These are phyloP conservation scores for Colletotrichum filicis DNA, from an alignment of 2,329 filamentous ascomycete species.

Conservation along the genomic window DNA sequence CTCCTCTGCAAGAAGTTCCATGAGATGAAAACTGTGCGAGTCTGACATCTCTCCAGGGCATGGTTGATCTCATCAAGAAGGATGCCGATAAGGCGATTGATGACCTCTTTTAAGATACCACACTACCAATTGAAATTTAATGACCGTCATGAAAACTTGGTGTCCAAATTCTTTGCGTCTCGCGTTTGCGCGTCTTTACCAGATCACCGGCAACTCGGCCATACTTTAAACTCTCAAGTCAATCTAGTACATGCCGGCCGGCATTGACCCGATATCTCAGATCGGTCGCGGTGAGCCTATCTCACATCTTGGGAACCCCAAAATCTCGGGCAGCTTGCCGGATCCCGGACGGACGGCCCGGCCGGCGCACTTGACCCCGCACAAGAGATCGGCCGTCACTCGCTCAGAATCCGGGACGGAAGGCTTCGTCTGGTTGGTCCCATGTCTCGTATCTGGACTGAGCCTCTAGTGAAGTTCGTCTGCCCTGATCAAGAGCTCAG, in stretches of 20 bases:
- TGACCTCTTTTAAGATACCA: slow-evolving; percentile 74
- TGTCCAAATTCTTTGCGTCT: too few relatives aligned
- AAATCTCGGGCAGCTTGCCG: neutral
- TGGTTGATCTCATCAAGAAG: slow-evolving; percentile 92
- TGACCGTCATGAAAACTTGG: neutral
- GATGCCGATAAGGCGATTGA: slow-evolving; percentile 93
- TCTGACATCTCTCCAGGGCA: slow-evolving; percentile 71
- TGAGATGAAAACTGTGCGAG: too few relatives aligned
- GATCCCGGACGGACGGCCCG: neutral
- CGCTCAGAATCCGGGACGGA: neutral
- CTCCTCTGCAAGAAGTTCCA: neutral
- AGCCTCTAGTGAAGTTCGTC: neutral
- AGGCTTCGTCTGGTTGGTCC: slow-evolving; percentile 6
- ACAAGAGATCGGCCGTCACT: slow-evolving; percentile 20
- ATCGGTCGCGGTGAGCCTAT: neutral
- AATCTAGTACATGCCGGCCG: too few relatives aligned
- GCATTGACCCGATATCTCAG: neutral
- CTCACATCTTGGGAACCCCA: neutral
- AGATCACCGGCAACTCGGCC: neutral
- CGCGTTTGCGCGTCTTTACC: neutral
- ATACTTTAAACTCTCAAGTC: neutral
- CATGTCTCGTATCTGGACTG: neutral
- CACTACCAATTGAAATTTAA: slow-evolving; percentile 24
- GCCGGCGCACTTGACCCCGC: slow-evolving; percentile 20
- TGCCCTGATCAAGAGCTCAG: neutral